phyloP scores from a whole-genome alignment of 768 basidiomycete genomes.

The Boletus pseudopeckii region DNA sequence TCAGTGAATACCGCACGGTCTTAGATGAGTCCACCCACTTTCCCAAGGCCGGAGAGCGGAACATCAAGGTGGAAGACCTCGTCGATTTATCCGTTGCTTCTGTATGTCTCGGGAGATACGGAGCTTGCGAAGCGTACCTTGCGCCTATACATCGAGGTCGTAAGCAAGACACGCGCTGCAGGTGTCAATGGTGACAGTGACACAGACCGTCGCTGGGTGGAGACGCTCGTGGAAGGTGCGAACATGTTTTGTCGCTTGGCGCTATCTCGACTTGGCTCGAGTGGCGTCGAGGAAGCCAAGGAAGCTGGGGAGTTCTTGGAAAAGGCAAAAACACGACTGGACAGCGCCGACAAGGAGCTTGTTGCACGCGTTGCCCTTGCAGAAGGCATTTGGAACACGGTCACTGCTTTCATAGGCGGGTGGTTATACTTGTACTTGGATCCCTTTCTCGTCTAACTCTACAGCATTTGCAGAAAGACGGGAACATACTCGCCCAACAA shows the following conservation, averaged over 20 bases:
- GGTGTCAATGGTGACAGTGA: conserved; percentile 51
- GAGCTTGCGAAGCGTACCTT: conserved; percentile 71
- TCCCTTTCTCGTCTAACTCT: neutral
- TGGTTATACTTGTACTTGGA: neutral
- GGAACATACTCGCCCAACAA: conserved; percentile 52
- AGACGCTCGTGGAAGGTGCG: conserved; percentile 72
- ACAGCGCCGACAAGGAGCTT: conserved; percentile 47
- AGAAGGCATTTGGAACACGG: conserved; percentile 69
- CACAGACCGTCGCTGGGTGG: conserved; percentile 67
- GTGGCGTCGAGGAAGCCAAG: conserved; percentile 53
- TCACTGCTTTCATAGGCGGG: conserved; percentile 69
- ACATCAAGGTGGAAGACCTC: conserved; percentile 77
- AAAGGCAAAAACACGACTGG: conserved; percentile 56
- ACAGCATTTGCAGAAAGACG: conserved; percentile 54
- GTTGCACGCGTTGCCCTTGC: conserved; percentile 60
- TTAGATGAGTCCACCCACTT: conserved; percentile 69
- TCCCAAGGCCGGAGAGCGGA: conserved; percentile 77
- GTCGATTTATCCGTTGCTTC: conserved; percentile 70
- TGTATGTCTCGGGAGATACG: conserved; percentile 58
- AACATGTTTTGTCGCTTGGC: conserved; percentile 67
- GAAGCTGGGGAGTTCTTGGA: conserved; percentile 62
- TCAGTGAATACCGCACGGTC: conserved; percentile 68
- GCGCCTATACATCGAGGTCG: conserved; percentile 77
- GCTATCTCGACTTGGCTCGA: conserved; percentile 31
- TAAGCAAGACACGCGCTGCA: conserved; percentile 72